Conservation (phyloP, 2,329 filamentous ascomycete species). For the Elsinoe arachidis region DNA sequence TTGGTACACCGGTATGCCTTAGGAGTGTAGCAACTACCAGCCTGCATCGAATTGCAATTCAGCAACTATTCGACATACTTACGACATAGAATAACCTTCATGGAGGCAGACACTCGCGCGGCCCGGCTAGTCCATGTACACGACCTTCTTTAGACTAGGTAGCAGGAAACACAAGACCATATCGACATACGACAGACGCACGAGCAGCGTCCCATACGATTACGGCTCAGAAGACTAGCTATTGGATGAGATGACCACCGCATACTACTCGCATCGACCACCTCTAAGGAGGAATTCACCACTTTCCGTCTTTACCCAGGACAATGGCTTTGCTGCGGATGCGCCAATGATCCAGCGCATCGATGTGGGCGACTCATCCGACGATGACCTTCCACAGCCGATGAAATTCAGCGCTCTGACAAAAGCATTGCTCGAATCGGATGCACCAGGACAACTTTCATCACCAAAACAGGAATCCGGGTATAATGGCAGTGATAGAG, state of each 20-base stretch:
- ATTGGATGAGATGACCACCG: conserved; percentile 12
- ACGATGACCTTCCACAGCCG: conserved; percentile 81
- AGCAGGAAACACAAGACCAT: conserved; percentile 1
- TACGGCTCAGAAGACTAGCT: conserved; percentile 9
- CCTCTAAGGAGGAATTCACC: conserved; percentile 38
- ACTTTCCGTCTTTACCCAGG: conserved; percentile 35
- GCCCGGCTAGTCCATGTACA: conserved; percentile 14
- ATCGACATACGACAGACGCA: conserved; percentile 11
- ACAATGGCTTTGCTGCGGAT: conserved; percentile 38
- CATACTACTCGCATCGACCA: conserved; percentile 20
- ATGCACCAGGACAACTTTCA: conserved; percentile 50
- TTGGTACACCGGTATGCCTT: conserved; percentile 11
- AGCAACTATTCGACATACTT: conserved; percentile 13
- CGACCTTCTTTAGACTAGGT: conserved; percentile 13
- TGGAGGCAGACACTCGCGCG: conserved; percentile 4
- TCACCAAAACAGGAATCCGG: conserved; percentile 39
- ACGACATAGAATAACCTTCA: conserved; percentile 8
- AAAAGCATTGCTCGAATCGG: conserved; percentile 64
- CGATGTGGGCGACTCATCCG: conserved; percentile 72
- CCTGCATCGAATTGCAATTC: conserved; percentile 9
- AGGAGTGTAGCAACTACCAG: conserved; percentile 9
- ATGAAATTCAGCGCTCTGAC: conserved; percentile 92
- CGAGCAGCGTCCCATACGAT: neutral
- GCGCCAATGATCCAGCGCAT: conserved; percentile 41
- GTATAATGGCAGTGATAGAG: conserved; percentile 20